Percentiles rank a stretch among this genome's conserved stretches.
phyloP scores from a whole-genome alignment of 305 asterid species.

The Fraxinus sp. region DNA sequence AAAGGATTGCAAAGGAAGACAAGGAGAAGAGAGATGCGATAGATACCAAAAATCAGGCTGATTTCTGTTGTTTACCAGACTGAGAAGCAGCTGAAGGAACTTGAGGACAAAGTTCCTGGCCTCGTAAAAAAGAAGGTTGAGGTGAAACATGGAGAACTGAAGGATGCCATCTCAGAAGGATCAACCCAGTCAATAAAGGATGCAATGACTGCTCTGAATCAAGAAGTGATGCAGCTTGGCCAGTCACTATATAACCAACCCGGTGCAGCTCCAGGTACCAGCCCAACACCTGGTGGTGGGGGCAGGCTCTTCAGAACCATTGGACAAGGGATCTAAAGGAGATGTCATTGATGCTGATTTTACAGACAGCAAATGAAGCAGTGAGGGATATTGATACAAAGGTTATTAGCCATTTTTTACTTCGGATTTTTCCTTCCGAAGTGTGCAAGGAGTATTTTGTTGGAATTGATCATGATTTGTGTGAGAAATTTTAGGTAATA shows the following conservation, averaged over 20 bases:
- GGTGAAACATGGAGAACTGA: constrained; percentile 80
- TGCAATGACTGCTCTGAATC: constrained; percentile 82
- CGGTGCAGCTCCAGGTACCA: constrained; percentile 61
- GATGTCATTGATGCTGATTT: constrained; percentile 95
- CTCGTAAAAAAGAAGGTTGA: constrained; percentile 84
- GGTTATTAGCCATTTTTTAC: constrained; percentile 11
- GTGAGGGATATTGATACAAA: neutral
- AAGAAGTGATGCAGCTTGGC: constrained; percentile 95
- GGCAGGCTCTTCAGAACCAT: constrained; percentile 48
- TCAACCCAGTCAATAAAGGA: constrained; percentile 81
- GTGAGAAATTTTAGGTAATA: neutral
- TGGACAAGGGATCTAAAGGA: constrained; percentile 74
- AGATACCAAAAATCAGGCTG: constrained; percentile 93
- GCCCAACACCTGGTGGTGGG: constrained; percentile 62
- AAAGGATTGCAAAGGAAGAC: constrained; percentile 27
- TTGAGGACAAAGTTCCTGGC: constrained; percentile 86
- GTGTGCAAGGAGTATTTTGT: constrained; percentile 26
- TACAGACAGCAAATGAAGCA: constrained; percentile 77
- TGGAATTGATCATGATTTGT: constrained; percentile 17
- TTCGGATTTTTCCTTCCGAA: neutral
- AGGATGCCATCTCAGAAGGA: constrained; percentile 74
- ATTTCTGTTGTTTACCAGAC: constrained; percentile 89
- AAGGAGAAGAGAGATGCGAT: constrained; percentile 39
- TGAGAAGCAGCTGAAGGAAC: constrained; percentile 91
- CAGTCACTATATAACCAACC: constrained; percentile 84